These are phyloP conservation scores for Eutypella sp. DNA, from an alignment of 2,329 filamentous ascomycete species.

Conservation along the genomic window DNA sequence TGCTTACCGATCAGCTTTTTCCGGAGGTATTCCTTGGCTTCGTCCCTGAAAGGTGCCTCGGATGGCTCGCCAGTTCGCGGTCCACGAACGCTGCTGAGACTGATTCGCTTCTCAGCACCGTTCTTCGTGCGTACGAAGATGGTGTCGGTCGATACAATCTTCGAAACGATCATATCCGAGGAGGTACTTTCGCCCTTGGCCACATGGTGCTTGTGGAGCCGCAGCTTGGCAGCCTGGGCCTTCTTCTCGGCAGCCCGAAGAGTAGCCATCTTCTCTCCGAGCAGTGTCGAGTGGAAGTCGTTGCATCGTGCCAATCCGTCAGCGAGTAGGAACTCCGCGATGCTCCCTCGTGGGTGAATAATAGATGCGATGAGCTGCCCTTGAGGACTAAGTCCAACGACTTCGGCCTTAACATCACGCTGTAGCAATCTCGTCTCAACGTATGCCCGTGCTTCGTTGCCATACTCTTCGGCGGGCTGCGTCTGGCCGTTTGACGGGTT, in stretches of 20 bases:
- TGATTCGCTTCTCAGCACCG: slow-evolving; percentile 83
- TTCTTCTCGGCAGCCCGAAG: slow-evolving; percentile 82
- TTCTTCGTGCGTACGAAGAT: slow-evolving; percentile 81
- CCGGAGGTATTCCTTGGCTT: slow-evolving; percentile 92
- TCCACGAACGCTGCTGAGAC: slow-evolving; percentile 86
- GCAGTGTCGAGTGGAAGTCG: slow-evolving; percentile 90
- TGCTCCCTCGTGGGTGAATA: slow-evolving; percentile 85
- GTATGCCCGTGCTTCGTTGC: slow-evolving; percentile 82
- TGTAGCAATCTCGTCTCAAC: slow-evolving; percentile 84
- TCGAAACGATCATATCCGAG: slow-evolving; percentile 76
- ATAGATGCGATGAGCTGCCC: slow-evolving; percentile 85
- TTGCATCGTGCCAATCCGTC: slow-evolving; percentile 88
- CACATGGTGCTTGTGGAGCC: slow-evolving; percentile 77
- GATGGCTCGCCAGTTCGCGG: slow-evolving; percentile 84
- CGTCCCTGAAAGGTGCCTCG: slow-evolving; percentile 82
- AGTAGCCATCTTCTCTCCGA: slow-evolving; percentile 81
- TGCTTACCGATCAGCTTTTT: slow-evolving; percentile 96
- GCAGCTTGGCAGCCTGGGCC: slow-evolving; percentile 71
- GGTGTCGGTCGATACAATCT: slow-evolving; percentile 84
- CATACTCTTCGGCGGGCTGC: slow-evolving; percentile 81
- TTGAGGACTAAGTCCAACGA: slow-evolving; percentile 84
- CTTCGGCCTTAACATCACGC: slow-evolving; percentile 73
- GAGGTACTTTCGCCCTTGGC: slow-evolving; percentile 62
- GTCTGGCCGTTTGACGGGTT: slow-evolving; percentile 73
- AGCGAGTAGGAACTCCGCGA: slow-evolving; percentile 84